A percentile compares a stretch with the other conserved stretches of the same genome.
phyloP scores from a whole-genome alignment of 2,329 filamentous ascomycete genomes.

The Microdochium nivale region DNA sequence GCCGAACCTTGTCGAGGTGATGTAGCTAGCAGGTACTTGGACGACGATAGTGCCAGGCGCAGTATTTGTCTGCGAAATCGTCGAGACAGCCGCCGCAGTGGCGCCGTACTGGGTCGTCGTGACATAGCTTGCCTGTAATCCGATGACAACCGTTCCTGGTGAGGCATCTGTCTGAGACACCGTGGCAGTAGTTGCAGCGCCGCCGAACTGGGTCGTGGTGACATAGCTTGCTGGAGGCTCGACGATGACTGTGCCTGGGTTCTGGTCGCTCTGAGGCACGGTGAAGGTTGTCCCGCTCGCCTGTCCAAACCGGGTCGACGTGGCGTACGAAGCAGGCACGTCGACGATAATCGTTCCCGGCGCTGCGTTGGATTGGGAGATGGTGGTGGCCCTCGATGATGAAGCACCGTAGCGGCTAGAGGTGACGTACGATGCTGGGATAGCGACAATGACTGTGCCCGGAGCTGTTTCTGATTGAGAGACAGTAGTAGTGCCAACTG shows the following conservation, averaged over 20 bases:
- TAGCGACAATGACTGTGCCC: neutral
- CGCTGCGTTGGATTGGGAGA: neutral
- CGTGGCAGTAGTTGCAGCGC: neutral
- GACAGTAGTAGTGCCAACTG: neutral
- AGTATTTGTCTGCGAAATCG: neutral
- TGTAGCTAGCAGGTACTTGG: neutral
- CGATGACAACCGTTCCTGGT: neutral
- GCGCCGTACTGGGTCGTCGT: neutral
- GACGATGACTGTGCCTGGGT: neutral
- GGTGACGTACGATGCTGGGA: neutral
- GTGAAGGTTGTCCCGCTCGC: neutral
- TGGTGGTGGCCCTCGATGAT: neutral
- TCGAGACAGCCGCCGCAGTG: neutral
- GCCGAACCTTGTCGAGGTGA: neutral
- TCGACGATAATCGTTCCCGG: neutral
- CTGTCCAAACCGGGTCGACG: neutral
- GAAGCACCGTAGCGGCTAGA: neutral
- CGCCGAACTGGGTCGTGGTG: neutral
- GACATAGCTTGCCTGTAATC: neutral
- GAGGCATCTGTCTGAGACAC: neutral
- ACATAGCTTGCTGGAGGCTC: neutral
- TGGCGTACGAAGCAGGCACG: neutral
- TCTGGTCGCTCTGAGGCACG: neutral
- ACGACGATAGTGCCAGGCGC: neutral
- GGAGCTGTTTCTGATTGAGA: neutral